Base-by-base conservation (phyloP, 2,329 filamentous ascomycete species). In the Venturia carpophila region DNA sequence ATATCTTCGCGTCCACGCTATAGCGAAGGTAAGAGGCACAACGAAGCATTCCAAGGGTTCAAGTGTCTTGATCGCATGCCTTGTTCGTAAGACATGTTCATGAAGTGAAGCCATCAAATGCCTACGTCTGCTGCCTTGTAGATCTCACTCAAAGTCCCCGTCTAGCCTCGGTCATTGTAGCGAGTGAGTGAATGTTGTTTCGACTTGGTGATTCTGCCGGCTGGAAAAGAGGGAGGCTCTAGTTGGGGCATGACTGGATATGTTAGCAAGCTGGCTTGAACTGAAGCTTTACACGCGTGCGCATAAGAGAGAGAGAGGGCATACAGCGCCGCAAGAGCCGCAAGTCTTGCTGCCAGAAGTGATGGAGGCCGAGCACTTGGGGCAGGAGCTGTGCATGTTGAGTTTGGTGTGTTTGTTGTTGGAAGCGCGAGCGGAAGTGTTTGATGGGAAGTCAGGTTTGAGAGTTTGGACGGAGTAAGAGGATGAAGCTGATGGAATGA, bases 361-460 rank as follows among this genome's bases (percentile, higher is more conserved):
- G 66, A 73, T 74, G 45, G 62, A 65, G 7, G 73, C 73, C 66
- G 74, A 73, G 68, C 75, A 77, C 70, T 76, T 77, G 67, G 75
- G 75, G 72, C 75, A 77, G 68, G 67, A 65, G 68, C 62, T 69
- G 65, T 67, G 43, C 63, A 64, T 64, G n/a, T 34, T 58, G 37
- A 52, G 24, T 24, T 37, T 64, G 5, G 34, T n/a, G n/a, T 34
- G 27, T n/a, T 15, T 61, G n/a, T 43, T 10, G 10, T 27, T 61
- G 10, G n/a, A 58, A 0, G 19, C 43, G 41, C 43, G 60, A 2
- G 13, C 15, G 60, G n/a, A 55, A 58, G 52, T 27, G 21, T 13
- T 52, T 2, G 47, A 13, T 15, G 3, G 21, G 45, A 11, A 52
- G 21, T 27, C 5, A 58, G 52, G 21, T 58, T 15, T 58, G n/a